phyloP scores from a whole-genome alignment of 2,329 filamentous ascomycete genomes.

The Colletotrichum liaoningense region DNA sequence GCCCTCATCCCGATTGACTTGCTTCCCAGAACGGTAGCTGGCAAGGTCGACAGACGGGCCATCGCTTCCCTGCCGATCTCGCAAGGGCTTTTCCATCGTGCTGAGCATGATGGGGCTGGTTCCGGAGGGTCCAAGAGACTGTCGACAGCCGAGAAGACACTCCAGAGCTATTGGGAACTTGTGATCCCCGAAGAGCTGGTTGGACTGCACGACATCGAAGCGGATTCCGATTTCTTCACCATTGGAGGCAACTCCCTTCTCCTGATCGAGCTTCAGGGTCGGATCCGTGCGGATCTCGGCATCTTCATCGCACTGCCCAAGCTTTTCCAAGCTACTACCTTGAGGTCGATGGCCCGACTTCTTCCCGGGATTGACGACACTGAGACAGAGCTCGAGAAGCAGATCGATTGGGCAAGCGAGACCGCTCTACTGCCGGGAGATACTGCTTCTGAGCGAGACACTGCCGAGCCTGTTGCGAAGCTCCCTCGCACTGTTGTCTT shows the following conservation, averaged over 20 bases:
- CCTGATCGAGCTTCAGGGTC: constrained; percentile 45
- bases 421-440: constrained; percentile 3
- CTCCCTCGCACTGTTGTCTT: constrained; percentile 27
- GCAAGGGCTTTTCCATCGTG: not conserved
- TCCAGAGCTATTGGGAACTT: not conserved
- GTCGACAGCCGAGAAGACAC: not conserved
- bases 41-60: constrained; percentile 29
- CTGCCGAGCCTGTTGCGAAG: not conserved
- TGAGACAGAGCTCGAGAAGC: not conserved
- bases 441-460: not conserved
- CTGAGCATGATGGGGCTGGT: not conserved
- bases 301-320: constrained; percentile 43
- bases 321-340: constrained; percentile 48
- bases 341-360: constrained; percentile 48
- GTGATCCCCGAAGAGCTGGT: not conserved
- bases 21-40: not conserved
- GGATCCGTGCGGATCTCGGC: constrained; percentile 44
- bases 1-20: constrained; percentile 40
- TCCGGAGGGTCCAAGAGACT: not conserved
- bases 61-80: constrained; percentile 41
- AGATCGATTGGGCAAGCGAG: constrained; percentile 49
- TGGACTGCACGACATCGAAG: not conserved
- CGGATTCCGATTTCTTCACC: constrained; percentile 48
- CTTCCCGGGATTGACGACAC: constrained; percentile 36
- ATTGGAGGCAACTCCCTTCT: constrained; percentile 51